These are phyloP conservation scores for Fraxinus greggii DNA, from an alignment of 305 asterid genomes.

Conservation along the genomic window DNA sequence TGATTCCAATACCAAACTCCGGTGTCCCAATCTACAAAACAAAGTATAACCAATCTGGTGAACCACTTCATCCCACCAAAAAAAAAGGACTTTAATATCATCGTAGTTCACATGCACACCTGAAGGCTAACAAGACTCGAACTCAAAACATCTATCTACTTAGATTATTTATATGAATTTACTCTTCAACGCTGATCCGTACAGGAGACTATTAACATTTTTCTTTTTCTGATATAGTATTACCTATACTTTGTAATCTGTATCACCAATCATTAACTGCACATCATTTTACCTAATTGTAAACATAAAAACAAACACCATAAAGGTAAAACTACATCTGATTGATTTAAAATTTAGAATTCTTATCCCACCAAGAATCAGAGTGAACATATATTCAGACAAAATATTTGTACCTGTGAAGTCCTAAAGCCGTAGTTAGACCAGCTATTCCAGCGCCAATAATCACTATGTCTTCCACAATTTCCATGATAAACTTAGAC, in stretches of 20 bases:
- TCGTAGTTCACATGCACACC: neutral
- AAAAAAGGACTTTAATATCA: neutral
- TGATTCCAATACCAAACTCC: slow-evolving; percentile 49
- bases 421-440: slow-evolving; percentile 51
- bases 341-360: neutral
- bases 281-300: neutral
- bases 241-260: neutral
- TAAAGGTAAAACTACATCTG: neutral
- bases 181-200: neutral
- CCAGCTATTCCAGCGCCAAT: slow-evolving; percentile 68
- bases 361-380: neutral
- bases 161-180: neutral
- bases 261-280: neutral
- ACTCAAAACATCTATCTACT: neutral
- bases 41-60: neutral
- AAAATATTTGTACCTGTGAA: slow-evolving; percentile 45
- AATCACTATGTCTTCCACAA: slow-evolving; percentile 43
- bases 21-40: slow-evolving; percentile 38
- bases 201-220: neutral
- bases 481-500: slow-evolving; percentile 27
- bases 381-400: neutral
- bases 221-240: neutral
- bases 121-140: neutral
- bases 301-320: neutral
- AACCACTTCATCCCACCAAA: neutral